These are phyloP conservation scores for Prunus mume DNA, from an alignment of 306 rosid genomes.

Conservation along the genomic window DNA sequence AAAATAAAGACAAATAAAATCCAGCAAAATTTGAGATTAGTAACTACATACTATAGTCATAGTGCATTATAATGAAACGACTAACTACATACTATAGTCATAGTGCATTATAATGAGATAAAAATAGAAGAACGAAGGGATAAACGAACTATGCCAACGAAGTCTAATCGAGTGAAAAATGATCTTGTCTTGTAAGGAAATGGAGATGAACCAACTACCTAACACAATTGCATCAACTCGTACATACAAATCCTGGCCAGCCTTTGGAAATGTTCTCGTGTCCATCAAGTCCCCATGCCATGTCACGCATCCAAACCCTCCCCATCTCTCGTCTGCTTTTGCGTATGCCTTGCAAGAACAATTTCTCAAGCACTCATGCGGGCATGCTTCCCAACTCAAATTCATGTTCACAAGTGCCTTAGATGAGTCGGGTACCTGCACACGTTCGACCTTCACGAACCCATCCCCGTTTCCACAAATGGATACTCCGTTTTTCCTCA, in stretches of 20 bases:
- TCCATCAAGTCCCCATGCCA: slow-evolving; percentile 57
- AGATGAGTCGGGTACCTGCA: too few relatives aligned
- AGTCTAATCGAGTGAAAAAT: too few relatives aligned
- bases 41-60: too few relatives aligned
- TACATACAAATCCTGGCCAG: slow-evolving; percentile 45
- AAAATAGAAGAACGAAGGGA: too few relatives aligned
- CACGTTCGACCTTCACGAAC: slow-evolving; percentile 35
- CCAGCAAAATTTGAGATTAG: too few relatives aligned
- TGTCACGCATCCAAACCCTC: slow-evolving; percentile 42
- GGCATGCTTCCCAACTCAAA: slow-evolving; percentile 29
- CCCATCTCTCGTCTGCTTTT: slow-evolving; percentile 34
- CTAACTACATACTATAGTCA: too few relatives aligned
- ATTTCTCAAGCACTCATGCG: slow-evolving; percentile 38
- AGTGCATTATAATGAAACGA: too few relatives aligned
- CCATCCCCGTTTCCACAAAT: slow-evolving; percentile 57
- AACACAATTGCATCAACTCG: slow-evolving; percentile 44
- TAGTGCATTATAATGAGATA: too few relatives aligned
- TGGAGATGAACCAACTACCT: not conserved
- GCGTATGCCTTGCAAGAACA: slow-evolving; percentile 60
- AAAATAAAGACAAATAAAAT: not conserved
- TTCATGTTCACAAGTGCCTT: slow-evolving; percentile 7
- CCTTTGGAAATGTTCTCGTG: slow-evolving; percentile 23
- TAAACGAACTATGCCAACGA: too few relatives aligned
- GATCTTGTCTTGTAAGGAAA: too few relatives aligned
- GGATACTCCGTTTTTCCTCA: slow-evolving; percentile 24